Base-by-base conservation (phyloP, 495 filamentous ascomycete genomes). In the Aspergillus affinis region DNA sequence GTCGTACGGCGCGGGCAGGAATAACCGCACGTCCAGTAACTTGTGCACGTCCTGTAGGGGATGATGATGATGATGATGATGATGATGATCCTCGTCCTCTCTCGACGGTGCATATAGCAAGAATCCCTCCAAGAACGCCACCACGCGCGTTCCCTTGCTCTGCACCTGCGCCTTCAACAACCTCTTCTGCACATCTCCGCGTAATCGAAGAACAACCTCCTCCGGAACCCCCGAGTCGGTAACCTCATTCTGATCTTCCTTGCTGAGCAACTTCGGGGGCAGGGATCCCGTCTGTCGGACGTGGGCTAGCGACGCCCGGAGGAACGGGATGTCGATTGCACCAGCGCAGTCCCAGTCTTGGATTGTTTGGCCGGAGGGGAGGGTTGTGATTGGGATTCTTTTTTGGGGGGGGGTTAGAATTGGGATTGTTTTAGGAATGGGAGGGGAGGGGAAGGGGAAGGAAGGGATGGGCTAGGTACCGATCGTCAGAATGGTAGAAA, bases 261-360 rank as follows among this genome's bases (percentile, higher is more conserved):
- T 91, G 3, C 86, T 89, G 50, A 82, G 74, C 17, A 93, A 69
- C 15, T 81, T 76, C 6, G 82, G 82, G 29, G 90, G 90, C 19
- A 88, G 82, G 23, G 68, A 77, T n/a, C 91, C 91, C 32, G 87
- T 72, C 23, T 75, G 51, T 20, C 81, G 83, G 54, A 94, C 86
- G 68, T 91, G 81, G 6, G 65, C 27, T 6, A 97, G 78, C 12
- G 87, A 78, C 7, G 74, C 69, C 1, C 81, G 69, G 48, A 98
- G 84, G 45, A 82, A 80, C 9, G 77, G 73, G 29, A 93, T 77
- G 60, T 91, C 84, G 47, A 98, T 78, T 30, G 92, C 78, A 53
- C 83, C 85, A 12, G 85, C 72, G 63, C 91, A 95, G 74, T 98
- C 93, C 90, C 93, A 97, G 77, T 98, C 91, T 61, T 85, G 78